These are phyloP conservation scores for Tripterygium wilfordii DNA, from an alignment of 177 flowering plant genomes.

Conservation along the genomic window DNA sequence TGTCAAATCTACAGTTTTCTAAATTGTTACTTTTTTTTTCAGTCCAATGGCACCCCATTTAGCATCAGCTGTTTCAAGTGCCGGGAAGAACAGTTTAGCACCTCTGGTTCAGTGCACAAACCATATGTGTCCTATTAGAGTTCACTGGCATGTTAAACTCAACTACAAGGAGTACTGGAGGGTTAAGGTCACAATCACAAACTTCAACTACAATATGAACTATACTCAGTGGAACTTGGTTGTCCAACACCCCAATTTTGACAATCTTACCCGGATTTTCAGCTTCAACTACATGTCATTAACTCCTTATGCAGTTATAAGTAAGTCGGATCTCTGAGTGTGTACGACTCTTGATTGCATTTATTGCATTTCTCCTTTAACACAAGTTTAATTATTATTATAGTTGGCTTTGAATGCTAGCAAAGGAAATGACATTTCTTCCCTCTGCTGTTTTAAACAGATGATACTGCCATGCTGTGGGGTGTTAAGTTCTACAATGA, in stretches of 20 bases:
- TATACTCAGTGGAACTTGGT: slow-evolving; percentile 61
- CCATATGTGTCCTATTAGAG: slow-evolving; percentile 59
- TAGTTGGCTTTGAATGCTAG: slow-evolving; percentile 3
- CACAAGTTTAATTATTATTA: too few relatives aligned
- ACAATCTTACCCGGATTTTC: slow-evolving; percentile 50
- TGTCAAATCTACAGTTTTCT: not conserved
- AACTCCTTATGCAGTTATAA: slow-evolving; percentile 39
- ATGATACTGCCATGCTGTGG: slow-evolving; percentile 61
- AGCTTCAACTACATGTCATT: slow-evolving; percentile 56
- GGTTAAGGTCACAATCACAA: slow-evolving; percentile 49
- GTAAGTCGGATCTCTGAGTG: slow-evolving; percentile 38
- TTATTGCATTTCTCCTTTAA: not conserved
- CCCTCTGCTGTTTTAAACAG: slow-evolving; percentile 16
- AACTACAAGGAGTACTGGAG: slow-evolving; percentile 63
- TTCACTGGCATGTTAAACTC: slow-evolving; percentile 61
- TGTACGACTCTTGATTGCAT: too few relatives aligned
- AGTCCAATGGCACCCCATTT: slow-evolving; percentile 37
- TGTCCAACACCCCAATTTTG: slow-evolving; percentile 61
- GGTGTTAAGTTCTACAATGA: slow-evolving; percentile 57
- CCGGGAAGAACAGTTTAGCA: slow-evolving; percentile 17
- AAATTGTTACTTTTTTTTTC: slow-evolving; percentile 11
- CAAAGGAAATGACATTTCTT: too few relatives aligned
- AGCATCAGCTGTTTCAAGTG: slow-evolving; percentile 36
- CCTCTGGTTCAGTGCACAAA: slow-evolving; percentile 51
- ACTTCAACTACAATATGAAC: slow-evolving; percentile 57